phyloP scores from a whole-genome alignment of 108 stramenopile genomes.

The Nitzschia sp. region DNA sequence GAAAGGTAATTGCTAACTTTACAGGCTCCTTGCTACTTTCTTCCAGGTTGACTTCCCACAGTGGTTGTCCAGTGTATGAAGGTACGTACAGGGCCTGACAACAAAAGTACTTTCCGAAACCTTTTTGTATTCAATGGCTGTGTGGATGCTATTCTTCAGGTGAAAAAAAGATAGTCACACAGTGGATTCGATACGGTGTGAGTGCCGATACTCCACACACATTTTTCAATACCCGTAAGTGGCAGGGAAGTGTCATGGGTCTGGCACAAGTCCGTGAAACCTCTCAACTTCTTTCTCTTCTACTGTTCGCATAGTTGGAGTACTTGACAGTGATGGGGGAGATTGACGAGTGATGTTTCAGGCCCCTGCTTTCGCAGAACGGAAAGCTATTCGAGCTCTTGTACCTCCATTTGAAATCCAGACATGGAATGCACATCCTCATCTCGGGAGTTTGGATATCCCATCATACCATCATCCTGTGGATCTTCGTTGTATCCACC shows the following conservation, averaged over 20 bases:
- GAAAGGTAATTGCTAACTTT: background rate
- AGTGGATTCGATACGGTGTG: constrained; percentile 88
- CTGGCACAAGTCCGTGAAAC: too few relatives aligned
- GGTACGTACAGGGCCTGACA: constrained; percentile 23
- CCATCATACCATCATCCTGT: background rate
- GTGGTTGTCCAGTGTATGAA: constrained; percentile 90
- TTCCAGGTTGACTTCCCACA: constrained; percentile 48
- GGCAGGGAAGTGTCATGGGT: too few relatives aligned
- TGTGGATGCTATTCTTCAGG: constrained; percentile 19
- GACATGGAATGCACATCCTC: background rate
- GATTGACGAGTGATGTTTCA: too few relatives aligned
- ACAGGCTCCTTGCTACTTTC: background rate
- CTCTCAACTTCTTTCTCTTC: too few relatives aligned
- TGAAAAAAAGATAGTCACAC: constrained; percentile 90
- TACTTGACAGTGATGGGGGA: too few relatives aligned
- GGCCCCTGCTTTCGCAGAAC: too few relatives aligned
- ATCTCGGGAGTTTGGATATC: background rate
- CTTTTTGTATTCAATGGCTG: background rate
- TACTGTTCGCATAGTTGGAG: too few relatives aligned
- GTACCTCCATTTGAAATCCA: constrained; percentile 17
- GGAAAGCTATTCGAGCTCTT: constrained; percentile 21
- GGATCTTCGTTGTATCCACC: constrained; percentile 1
- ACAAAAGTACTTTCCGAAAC: background rate
- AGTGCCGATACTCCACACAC: constrained; percentile 58
- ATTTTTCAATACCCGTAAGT: constrained; percentile 59